Evolutionary conservation across 2,329 filamentous ascomycete species (phyloP).

Genomic region (Nigrospora sphaerica): DNA sequence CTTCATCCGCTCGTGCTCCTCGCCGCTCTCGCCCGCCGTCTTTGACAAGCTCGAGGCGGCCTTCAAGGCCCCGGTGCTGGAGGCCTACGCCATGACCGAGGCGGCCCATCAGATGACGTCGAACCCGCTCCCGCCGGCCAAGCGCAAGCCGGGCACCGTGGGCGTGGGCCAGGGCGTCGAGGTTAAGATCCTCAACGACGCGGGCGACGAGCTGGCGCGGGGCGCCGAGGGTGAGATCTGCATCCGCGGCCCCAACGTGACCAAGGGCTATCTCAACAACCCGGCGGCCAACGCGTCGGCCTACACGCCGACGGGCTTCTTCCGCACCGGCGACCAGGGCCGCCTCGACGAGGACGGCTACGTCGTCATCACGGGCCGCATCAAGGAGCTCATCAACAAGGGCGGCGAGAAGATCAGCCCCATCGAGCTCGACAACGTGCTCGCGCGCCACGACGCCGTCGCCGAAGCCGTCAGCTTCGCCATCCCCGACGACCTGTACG

Average conservation of each 20-base stretch:
- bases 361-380: conserved; percentile 79
- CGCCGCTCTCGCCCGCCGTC: conserved; percentile 72
- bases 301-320: conserved; percentile 68
- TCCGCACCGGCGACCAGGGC: conserved; percentile 83
- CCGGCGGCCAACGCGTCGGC: conserved; percentile 64
- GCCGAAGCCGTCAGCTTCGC: conserved; percentile 79
- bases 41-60: conserved; percentile 73
- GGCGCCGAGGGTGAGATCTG: conserved; percentile 76
- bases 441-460: conserved; percentile 66
- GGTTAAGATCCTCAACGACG: conserved; percentile 66
- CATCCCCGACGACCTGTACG: conserved; percentile 74
- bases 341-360: conserved; percentile 75
- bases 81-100: conserved; percentile 92
- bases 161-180: conserved; percentile 80
- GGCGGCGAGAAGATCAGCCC: conserved; percentile 86
- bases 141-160: conserved; percentile 75
- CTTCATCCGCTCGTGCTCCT: conserved; percentile 84
- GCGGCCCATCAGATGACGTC: conserved; percentile 82
- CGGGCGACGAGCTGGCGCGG: conserved; percentile 60
- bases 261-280: conserved; percentile 81
- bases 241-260: conserved; percentile 76
- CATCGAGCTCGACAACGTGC: conserved; percentile 78
- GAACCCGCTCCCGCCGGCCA: conserved; percentile 61
- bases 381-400: conserved; percentile 91
- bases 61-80: conserved; percentile 73